Conservation (phyloP, 2,329 filamentous ascomycete species). For the Xylaria multiplex region DNA sequence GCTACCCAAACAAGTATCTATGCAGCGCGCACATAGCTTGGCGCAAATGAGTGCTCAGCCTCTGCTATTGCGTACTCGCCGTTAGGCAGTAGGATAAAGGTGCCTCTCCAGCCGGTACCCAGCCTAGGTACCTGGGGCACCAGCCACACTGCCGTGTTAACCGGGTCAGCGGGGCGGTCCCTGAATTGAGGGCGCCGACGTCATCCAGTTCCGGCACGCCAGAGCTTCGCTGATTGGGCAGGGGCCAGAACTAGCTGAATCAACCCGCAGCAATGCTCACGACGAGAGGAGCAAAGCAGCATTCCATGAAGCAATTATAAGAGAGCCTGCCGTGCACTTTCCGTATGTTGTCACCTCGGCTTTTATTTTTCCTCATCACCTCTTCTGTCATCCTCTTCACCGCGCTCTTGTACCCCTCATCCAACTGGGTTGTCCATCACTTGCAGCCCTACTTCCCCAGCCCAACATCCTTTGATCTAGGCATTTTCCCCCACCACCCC, state of each 20-base stretch:
- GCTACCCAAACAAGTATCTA: neutral
- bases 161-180: conserved; percentile 11
- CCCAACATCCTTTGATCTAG: conserved; percentile 19
- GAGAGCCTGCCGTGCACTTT: neutral
- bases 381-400: conserved; percentile 28
- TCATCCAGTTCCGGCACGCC: conserved; percentile 26
- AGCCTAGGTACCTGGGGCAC: conserved; percentile 2
- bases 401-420: conserved; percentile 21
- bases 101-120: too few species aligned
- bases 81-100: neutral
- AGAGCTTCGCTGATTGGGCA: conserved; percentile 21
- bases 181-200: conserved; percentile 35
- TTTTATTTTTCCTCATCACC: conserved; percentile 9
- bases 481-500: conserved; percentile 14
- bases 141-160: conserved; percentile 33
- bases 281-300: neutral
- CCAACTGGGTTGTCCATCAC: conserved; percentile 10
- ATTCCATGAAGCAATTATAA: conserved; percentile 23
- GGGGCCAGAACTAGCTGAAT: conserved; percentile 1
- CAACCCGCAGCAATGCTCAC: conserved; percentile 1
- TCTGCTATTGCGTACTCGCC: conserved; percentile 17
- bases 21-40: neutral
- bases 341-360: conserved; percentile 23
- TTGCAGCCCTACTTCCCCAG: conserved; percentile 21
- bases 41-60: conserved; percentile 30